Evolutionary conservation across 2,329 filamentous ascomycete genomes (phyloP).

Genomic region (Reticulascus tulasneorum): DNA sequence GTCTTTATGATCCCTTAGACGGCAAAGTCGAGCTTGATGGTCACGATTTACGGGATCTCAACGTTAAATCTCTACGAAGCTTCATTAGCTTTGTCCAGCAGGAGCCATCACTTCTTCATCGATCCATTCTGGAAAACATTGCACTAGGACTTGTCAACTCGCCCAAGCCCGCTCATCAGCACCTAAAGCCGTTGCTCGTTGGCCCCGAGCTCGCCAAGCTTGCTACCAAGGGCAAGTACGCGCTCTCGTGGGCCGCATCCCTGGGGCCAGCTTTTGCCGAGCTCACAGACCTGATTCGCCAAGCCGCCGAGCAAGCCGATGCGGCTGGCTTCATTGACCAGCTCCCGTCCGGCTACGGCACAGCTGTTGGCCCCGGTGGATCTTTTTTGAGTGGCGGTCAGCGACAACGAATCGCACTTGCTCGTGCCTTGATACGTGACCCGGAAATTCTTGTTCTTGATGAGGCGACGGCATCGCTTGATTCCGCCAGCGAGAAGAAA

Average conservation of each 20-base stretch:
- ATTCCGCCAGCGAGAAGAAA: slow-evolving; percentile 43
- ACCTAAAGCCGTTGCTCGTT: slow-evolving; percentile 34
- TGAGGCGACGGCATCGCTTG: slow-evolving; percentile 49
- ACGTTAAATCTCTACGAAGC: slow-evolving; percentile 27
- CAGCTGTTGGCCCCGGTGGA: slow-evolving; percentile 42
- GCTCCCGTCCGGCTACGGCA: slow-evolving; percentile 44
- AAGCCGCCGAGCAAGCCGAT: slow-evolving; percentile 51
- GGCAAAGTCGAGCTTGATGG: slow-evolving; percentile 35
- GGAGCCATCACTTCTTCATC: slow-evolving; percentile 26
- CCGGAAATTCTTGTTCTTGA: slow-evolving; percentile 47
- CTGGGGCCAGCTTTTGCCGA: slow-evolving; percentile 25
- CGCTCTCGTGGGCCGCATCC: slow-evolving; percentile 15
- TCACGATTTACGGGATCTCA: slow-evolving; percentile 29
- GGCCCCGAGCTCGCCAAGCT: slow-evolving; percentile 40
- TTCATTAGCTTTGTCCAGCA: slow-evolving; percentile 29
- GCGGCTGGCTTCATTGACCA: slow-evolving; percentile 45
- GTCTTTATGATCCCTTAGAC: slow-evolving; percentile 41
- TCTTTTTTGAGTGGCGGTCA: slow-evolving; percentile 48
- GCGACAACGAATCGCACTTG: slow-evolving; percentile 47
- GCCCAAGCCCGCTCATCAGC: slow-evolving; percentile 23
- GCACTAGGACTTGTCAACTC: slow-evolving; percentile 36
- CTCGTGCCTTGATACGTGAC: slow-evolving; percentile 44
- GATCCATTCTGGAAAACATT: slow-evolving; percentile 39
- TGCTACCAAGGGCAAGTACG: slow-evolving; percentile 26
- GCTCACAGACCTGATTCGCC: slow-evolving; percentile 39